A percentile compares a stretch with the other conserved stretches of the same genome.
Evolutionary conservation across 331 rosid species (phyloP).

Genomic region (Rhamnella rubrinervis): DNA sequence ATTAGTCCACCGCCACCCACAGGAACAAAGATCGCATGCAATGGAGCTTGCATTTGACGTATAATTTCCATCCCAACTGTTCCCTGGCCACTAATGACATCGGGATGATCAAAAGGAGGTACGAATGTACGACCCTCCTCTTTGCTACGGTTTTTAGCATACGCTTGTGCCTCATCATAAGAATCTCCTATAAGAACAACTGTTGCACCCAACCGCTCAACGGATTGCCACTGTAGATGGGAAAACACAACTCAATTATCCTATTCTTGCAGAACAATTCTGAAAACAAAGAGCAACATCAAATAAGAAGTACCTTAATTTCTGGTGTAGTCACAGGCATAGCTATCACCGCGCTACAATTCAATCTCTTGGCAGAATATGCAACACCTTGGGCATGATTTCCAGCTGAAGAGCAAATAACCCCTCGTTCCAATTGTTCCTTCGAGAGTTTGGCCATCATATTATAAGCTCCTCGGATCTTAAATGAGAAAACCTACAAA

Average conservation of each 20-base stretch:
- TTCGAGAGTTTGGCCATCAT: conserved; percentile 85
- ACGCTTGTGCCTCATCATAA: conserved; percentile 86
- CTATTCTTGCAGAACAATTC: not conserved
- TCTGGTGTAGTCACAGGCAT: conserved; percentile 95
- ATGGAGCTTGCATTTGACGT: conserved; percentile 62
- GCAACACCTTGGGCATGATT: conserved; percentile 99
- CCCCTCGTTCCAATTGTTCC: conserved; percentile 75
- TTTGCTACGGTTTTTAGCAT: conserved; percentile 67
- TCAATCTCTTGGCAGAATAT: conserved; percentile 70
- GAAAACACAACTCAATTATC: conserved; percentile 2
- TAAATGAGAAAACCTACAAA: conserved; percentile 82
- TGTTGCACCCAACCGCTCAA: conserved; percentile 74
- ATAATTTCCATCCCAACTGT: conserved; percentile 93
- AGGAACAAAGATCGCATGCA: conserved; percentile 92
- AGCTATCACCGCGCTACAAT: conserved; percentile 78
- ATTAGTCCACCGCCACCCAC: conserved; percentile 98
- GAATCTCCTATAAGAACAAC: conserved; percentile 91
- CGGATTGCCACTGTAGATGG: conserved; percentile 72
- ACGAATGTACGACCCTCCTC: conserved; percentile 76
- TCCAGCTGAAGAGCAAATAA: conserved; percentile 96
- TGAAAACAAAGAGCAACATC: conserved; percentile 2
- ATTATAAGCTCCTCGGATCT: conserved; percentile 96
- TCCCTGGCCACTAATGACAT: conserved; percentile 93
- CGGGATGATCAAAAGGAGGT: conserved; percentile 97
- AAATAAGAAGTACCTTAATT: conserved; percentile 60